Evolutionary conservation across 768 basidiomycete species (phyloP).

Genomic region (Mycena galopus): DNA sequence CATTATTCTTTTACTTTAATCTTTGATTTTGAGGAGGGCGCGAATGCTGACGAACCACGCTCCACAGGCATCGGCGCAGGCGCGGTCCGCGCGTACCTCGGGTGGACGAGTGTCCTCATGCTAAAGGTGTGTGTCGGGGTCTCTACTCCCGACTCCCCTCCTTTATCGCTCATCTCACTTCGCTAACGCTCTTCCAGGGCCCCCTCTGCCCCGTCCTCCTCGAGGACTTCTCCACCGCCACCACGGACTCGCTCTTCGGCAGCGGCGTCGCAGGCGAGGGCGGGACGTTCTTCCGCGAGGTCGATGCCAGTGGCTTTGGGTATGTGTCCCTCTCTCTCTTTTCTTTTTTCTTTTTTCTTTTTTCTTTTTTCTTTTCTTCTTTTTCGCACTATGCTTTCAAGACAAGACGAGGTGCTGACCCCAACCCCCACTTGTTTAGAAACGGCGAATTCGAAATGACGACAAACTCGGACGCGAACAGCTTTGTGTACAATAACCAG

Average conservation of each 20-base stretch:
- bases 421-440: conserved; percentile 51
- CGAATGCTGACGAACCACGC: too few relatives aligned
- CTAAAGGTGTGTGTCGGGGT: too few relatives aligned
- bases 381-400: too few relatives aligned
- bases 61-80: too few relatives aligned
- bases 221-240: conserved; percentile 73
- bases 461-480: conserved; percentile 77
- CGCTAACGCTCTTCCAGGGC: conserved; percentile 11
- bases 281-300: conserved; percentile 80
- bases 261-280: conserved; percentile 68
- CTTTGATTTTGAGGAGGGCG: too few relatives aligned
- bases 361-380: too few relatives aligned
- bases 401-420: too few relatives aligned
- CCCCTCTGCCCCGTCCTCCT: conserved; percentile 80
- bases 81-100: too few relatives aligned
- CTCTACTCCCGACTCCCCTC: too few relatives aligned
- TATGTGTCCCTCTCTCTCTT: conserved; percentile 49
- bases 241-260: conserved; percentile 50
- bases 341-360: too few relatives aligned
- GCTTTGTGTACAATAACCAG: conserved; percentile 77
- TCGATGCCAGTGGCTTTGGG: conserved; percentile 92
- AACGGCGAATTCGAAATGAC: conserved; percentile 93
- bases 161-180: too few relatives aligned
- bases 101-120: too few relatives aligned
- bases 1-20: neutral